Evolutionary conservation across 1,284 basidiomycete species (phyloP).

Genomic region (Ustilago bromivora): DNA sequence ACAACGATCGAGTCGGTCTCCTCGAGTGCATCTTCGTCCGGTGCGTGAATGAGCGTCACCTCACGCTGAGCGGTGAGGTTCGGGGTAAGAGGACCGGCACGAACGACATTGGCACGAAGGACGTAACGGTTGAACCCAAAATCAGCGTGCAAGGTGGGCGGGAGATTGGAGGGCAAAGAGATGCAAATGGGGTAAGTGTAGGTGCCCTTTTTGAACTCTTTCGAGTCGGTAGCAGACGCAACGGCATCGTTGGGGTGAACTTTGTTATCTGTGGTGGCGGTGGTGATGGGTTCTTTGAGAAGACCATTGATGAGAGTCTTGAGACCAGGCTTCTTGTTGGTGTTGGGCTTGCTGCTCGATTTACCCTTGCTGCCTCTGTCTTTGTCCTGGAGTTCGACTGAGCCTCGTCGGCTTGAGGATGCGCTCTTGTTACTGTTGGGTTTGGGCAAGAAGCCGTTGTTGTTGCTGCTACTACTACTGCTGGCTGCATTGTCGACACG

Average conservation of each 20-base stretch:
- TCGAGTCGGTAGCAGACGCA: constrained; percentile 75
- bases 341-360: constrained; percentile 16
- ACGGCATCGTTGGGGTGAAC: constrained; percentile 12
- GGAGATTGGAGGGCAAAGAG: constrained; percentile 82
- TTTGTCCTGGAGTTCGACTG: constrained; percentile 34
- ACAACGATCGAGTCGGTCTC: constrained; percentile 85
- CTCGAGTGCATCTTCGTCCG: constrained; percentile 74
- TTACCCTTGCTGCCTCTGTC: constrained; percentile 26
- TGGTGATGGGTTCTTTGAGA: constrained; percentile 33
- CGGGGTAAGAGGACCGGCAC: constrained; percentile 82
- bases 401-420: constrained; percentile 32
- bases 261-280: constrained; percentile 17
- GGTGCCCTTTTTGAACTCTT: constrained; percentile 88
- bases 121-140: constrained; percentile 85
- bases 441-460: constrained; percentile 6
- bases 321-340: constrained; percentile 38
- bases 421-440: constrained; percentile 20
- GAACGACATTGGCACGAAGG: constrained; percentile 84
- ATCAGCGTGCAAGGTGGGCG: constrained; percentile 82
- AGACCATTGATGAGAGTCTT: constrained; percentile 52
- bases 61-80: constrained; percentile 81
- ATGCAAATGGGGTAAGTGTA: constrained; percentile 96
- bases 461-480: neutral
- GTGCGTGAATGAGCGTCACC: constrained; percentile 81
- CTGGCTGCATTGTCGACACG: constrained; percentile 28